Percentiles rank a stretch among this genome's conserved stretches.
phyloP scores from a whole-genome alignment of 2,329 filamentous ascomycete genomes.

The Diaporthe citri region DNA sequence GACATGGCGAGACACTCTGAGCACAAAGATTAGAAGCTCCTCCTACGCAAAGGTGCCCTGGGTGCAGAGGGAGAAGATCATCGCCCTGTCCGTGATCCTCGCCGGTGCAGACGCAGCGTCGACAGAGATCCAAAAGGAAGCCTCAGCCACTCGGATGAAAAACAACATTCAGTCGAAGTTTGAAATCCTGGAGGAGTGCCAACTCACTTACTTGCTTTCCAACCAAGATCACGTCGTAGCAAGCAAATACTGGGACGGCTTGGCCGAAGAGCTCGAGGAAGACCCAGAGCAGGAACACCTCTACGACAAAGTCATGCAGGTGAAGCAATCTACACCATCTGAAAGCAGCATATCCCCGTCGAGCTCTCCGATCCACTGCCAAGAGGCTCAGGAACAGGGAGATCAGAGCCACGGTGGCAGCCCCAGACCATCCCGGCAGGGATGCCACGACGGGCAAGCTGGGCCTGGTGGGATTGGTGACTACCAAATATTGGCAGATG shows the following conservation, averaged over 20 bases:
- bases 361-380: too few species aligned
- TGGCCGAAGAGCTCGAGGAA: conserved; percentile 39
- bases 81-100: not conserved
- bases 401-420: not conserved
- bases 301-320: not conserved
- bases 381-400: not conserved
- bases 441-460: not conserved
- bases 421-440: too few species aligned
- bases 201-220: not conserved
- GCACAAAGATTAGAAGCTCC: not conserved
- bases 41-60: not conserved
- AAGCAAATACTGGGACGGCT: not conserved
- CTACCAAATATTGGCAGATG: not conserved
- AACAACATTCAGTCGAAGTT: not conserved
- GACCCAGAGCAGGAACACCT: not conserved
- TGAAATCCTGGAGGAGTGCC: not conserved
- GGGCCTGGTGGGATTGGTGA: not conserved
- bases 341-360: not conserved
- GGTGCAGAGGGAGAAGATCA: not conserved
- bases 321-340: not conserved
- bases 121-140: not conserved
- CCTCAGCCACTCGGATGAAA: not conserved
- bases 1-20: not conserved
- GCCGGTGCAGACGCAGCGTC: not conserved
- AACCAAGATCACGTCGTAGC: not conserved